Evolutionary conservation across 2,329 filamentous ascomycete genomes (phyloP).

Genomic region (Exophiala mesophila): DNA sequence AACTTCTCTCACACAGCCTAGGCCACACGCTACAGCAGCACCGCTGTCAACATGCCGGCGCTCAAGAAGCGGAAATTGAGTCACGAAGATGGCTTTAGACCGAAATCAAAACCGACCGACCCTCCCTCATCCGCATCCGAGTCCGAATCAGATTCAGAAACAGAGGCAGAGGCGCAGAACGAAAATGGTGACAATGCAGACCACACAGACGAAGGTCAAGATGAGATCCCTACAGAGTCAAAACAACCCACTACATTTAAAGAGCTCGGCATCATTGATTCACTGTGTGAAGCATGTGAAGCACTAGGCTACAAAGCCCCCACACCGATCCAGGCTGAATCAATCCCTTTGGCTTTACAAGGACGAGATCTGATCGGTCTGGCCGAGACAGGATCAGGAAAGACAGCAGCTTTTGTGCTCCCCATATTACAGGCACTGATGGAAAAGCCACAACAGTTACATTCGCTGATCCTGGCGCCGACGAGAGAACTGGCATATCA

Average conservation of each 20-base stretch:
- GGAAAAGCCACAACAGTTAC: constrained; percentile 78
- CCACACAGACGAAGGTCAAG: constrained; percentile 9
- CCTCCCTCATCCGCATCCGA: constrained; percentile 1
- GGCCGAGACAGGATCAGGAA: constrained; percentile 92
- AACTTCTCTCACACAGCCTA: too few relatives aligned
- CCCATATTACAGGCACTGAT: constrained; percentile 89
- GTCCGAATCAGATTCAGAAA: background rate
- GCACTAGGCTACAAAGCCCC: constrained; percentile 76
- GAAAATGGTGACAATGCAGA: constrained; percentile 16
- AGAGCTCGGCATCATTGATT: constrained; percentile 70
- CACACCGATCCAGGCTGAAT: constrained; percentile 81
- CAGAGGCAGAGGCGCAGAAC: background rate
- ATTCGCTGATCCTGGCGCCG: constrained; percentile 84
- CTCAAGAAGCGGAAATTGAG: constrained; percentile 39
- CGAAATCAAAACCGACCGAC: background rate
- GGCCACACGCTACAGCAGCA: too few relatives aligned
- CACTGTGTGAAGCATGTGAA: constrained; percentile 82
- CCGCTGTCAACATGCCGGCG: constrained; percentile 31
- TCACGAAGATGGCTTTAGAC: constrained; percentile 6
- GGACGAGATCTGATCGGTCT: constrained; percentile 86
- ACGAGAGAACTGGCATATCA: constrained; percentile 92
- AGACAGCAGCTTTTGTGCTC: constrained; percentile 90
- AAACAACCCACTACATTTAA: constrained; percentile 43
- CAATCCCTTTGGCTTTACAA: constrained; percentile 75
- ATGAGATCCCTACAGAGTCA: constrained; percentile 3